Conservation (phyloP, 495 filamentous ascomycete species). For the Tuber umbilicatum region DNA sequence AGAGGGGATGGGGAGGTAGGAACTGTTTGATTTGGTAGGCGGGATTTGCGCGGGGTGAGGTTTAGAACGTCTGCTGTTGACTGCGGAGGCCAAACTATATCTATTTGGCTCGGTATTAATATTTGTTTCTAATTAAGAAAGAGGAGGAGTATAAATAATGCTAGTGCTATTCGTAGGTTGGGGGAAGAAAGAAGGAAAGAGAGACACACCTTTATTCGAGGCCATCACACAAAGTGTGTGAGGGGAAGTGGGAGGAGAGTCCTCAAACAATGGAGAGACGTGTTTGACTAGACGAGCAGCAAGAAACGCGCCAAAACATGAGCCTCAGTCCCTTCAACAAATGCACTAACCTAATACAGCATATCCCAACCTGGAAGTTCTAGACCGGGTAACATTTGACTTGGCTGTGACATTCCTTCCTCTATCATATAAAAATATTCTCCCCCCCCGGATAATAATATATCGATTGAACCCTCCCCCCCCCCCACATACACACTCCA, state of each 20-base stretch:
- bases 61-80: conserved; percentile 40
- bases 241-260: not conserved
- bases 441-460: too few species aligned
- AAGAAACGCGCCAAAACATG: not conserved
- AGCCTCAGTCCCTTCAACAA: not conserved
- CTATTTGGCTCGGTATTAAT: conserved; percentile 15
- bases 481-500: not conserved
- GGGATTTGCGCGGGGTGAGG: conserved; percentile 36
- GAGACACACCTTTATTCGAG: conserved; percentile 27
- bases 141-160: not conserved
- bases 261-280: not conserved
- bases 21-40: conserved; percentile 16
- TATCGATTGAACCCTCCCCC: too few species aligned
- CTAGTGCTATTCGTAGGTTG: not conserved
- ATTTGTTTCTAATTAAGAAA: not conserved
- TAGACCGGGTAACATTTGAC: not conserved
- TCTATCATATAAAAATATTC: not conserved
- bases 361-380: not conserved
- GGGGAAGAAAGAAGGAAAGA: conserved; percentile 6
- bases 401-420: not conserved
- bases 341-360: not conserved
- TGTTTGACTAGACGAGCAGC: not conserved
- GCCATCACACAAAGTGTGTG: conserved; percentile 11
- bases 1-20: conserved; percentile 36
- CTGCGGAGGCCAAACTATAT: conserved; percentile 40